Conservation (phyloP, 805 yeast genomes). For the Pichia eremophila region DNA sequence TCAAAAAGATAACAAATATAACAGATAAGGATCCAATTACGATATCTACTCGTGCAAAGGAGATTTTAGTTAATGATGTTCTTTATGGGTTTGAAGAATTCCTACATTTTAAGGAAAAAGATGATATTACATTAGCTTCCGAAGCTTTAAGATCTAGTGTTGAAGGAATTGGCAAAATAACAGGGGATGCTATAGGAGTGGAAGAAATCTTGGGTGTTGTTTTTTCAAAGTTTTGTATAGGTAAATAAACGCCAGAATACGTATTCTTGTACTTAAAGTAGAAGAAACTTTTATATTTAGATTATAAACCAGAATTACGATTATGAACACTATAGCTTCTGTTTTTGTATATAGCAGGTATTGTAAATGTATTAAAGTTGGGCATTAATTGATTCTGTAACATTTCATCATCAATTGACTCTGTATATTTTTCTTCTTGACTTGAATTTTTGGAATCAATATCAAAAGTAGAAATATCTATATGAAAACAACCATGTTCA, state of each 20-base stretch:
- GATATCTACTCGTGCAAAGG: constrained; percentile 68
- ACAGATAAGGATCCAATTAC: constrained; percentile 55
- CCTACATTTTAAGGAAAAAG: constrained; percentile 34
- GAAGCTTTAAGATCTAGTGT: constrained; percentile 67
- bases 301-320: not conserved
- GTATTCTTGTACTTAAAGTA: too few species aligned
- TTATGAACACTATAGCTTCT: not conserved
- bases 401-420: not conserved
- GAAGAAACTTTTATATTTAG: not conserved
- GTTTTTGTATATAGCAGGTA: not conserved
- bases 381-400: not conserved
- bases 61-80: constrained; percentile 67
- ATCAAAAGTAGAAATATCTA: not conserved
- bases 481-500: not conserved
- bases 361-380: not conserved
- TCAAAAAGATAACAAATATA: constrained; percentile 40
- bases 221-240: constrained; percentile 88
- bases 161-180: constrained; percentile 84
- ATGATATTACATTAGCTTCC: constrained; percentile 72
- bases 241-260: constrained; percentile 41
- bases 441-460: not conserved
- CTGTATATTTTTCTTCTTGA: not conserved
- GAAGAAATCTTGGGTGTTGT: constrained; percentile 90
- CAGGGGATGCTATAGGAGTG: constrained; percentile 81
- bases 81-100: constrained; percentile 66